Evolutionary conservation across 768 basidiomycete species (phyloP).

Genomic region (Russula sp.): DNA sequence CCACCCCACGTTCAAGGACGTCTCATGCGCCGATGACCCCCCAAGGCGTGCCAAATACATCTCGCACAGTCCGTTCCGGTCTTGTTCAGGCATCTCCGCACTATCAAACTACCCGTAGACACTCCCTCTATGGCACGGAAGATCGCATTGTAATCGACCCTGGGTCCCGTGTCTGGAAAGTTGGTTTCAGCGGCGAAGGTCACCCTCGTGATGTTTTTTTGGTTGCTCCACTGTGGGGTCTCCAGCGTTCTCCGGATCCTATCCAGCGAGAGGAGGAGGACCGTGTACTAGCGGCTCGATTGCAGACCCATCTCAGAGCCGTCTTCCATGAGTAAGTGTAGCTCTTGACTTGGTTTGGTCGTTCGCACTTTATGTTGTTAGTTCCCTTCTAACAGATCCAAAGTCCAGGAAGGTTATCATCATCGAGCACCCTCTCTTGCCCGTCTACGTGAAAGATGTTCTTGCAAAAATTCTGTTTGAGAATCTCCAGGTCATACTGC

Average conservation of each 20-base stretch:
- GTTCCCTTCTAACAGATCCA: constrained; percentile 89
- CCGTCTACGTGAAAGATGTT: constrained; percentile 81
- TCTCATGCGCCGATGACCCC: constrained; percentile 31
- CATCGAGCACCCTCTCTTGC: constrained; percentile 84
- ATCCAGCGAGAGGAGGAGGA: constrained; percentile 67
- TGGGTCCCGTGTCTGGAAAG: constrained; percentile 92
- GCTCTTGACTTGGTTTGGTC: constrained; percentile 20
- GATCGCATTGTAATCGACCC: constrained; percentile 94
- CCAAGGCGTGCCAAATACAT: constrained; percentile 34
- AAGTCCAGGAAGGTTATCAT: constrained; percentile 93
- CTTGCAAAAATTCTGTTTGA: constrained; percentile 84
- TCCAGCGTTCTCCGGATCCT: constrained; percentile 48
- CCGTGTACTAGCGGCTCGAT: constrained; percentile 57
- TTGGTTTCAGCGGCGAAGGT: constrained; percentile 95
- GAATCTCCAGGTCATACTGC: constrained; percentile 65
- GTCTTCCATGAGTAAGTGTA: constrained; percentile 78
- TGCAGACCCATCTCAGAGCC: constrained; percentile 64
- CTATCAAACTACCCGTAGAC: constrained; percentile 77
- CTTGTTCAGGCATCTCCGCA: constrained; percentile 72
- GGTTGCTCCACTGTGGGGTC: constrained; percentile 52
- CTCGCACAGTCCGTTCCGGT: constrained; percentile 25
- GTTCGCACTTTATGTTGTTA: constrained; percentile 31
- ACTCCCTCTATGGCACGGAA: constrained; percentile 95
- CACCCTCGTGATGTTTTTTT: constrained; percentile 84
- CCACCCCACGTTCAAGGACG: constrained; percentile 17